Conservation (phyloP, 2,329 filamentous ascomycete genomes). For the Fusarium ramigenum region DNA sequence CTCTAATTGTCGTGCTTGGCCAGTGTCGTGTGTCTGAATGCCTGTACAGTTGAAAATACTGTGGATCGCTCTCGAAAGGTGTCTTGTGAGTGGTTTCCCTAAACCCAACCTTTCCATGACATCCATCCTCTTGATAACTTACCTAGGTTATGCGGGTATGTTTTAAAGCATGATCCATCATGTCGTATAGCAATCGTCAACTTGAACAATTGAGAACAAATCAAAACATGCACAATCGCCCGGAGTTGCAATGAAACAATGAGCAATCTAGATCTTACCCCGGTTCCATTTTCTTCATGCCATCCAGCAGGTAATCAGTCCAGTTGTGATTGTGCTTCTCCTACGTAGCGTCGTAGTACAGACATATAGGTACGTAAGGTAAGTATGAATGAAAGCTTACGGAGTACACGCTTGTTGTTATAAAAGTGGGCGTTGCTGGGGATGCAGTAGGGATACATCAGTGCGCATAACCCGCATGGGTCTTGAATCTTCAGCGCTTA, state of each 20-base stretch:
- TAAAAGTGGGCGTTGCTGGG: conserved; percentile 21
- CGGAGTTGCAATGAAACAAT: not conserved
- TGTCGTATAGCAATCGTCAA: not conserved
- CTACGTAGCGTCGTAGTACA: not conserved
- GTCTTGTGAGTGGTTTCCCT: not conserved
- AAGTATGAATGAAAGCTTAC: not conserved
- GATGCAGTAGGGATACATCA: conserved; percentile 14
- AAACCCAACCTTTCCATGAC: not conserved
- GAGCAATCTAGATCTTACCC: not conserved
- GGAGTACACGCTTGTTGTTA: not conserved
- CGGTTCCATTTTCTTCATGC: not conserved
- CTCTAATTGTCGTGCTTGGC: not conserved
- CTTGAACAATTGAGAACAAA: not conserved
- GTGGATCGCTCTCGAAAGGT: conserved; percentile 2
- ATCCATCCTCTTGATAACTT: not conserved
- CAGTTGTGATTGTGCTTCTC: not conserved
- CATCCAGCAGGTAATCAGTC: not conserved
- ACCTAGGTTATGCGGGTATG: not conserved
- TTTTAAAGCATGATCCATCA: not conserved
- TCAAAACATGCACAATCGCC: not conserved
- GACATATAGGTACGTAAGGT: not conserved
- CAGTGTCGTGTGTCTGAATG: not conserved
- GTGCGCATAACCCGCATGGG: conserved; percentile 8
- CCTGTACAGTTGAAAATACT: not conserved
- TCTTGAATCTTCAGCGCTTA: not conserved